Percentiles rank a stretch among this genome's conserved stretches.
phyloP scores from a whole-genome alignment of 306 rosid species.

The Senna tora region DNA sequence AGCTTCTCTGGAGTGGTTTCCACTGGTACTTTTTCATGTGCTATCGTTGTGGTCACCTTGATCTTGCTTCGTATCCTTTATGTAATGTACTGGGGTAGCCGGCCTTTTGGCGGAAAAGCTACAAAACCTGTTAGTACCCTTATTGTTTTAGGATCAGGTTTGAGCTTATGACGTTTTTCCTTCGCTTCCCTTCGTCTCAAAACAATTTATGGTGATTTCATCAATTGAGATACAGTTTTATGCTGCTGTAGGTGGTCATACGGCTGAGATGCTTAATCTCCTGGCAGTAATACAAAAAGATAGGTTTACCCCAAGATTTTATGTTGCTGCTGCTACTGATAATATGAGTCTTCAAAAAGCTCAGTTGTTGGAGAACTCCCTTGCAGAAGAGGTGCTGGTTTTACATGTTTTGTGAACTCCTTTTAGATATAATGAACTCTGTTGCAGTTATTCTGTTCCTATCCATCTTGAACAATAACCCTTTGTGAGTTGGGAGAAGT shows the following conservation, averaged over 20 bases:
- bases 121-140: conserved; percentile 49
- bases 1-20: conserved; percentile 44
- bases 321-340: conserved; percentile 87
- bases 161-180: conserved; percentile 22
- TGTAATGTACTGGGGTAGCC: conserved; percentile 42
- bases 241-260: conserved; percentile 69
- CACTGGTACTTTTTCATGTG: conserved; percentile 32
- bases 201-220: conserved; percentile 18
- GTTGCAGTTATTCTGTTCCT: background rate
- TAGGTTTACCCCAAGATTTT: conserved; percentile 70
- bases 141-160: conserved; percentile 64
- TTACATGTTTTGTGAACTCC: conserved; percentile 19
- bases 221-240: conserved; percentile 3
- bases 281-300: conserved; percentile 68
- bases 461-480: background rate
- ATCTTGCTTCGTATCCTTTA: conserved; percentile 47
- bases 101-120: conserved; percentile 39
- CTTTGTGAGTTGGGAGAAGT: background rate
- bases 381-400: conserved; percentile 50
- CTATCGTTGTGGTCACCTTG: conserved; percentile 32
- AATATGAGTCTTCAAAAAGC: conserved; percentile 94
- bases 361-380: conserved; percentile 56
- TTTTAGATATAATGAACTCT: conserved; percentile 6
- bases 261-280: conserved; percentile 93
- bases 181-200: conserved; percentile 26